Evolutionary conservation across 805 yeast genomes (phyloP), one percentile per base, ranked within the genome.

Genomic region (Saccharomycopsis malanga): DNA sequence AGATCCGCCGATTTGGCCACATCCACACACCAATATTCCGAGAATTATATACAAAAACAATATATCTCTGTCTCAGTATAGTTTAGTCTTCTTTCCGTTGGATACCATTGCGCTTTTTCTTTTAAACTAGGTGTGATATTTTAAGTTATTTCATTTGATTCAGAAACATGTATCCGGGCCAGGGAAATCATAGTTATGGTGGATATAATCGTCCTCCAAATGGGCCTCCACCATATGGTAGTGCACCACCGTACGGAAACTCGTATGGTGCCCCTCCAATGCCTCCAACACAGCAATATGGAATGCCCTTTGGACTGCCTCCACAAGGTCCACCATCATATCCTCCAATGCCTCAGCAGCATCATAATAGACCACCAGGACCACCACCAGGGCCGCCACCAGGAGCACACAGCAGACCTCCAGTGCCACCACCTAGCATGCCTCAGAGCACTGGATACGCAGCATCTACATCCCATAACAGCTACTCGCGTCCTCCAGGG

Each of bases 131-230:
- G n/a, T n/a, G n/a, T n/a, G n/a, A n/a, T 27, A 27, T 27, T 12
- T 27, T 7, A 27, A 27, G 30, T 9, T 7, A 27, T 12, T 27
- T 12, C 12, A 27, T 7, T 12, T 27, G 30, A 27, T n/a, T 14
- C 20, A 35, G 12, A 35, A 7, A 17, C n/a, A 41, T 41, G 44
- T 41, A 41, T 20, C 44, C 44, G 20, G 44, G 44, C 14, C 44
- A 41, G 20, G 44, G 44, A 10, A 36, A 36, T 18, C n/a, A 36
- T n/a, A 21, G 22, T 18, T 32, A 41, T 21, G 44, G 44, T 20
- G 17, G 36, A 5, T 24, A 29, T 27, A 27, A 27, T 27, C 12
- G 30, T 27, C 30, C 30, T 12, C 30, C 30, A 27, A 12, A 7
- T 27, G 12, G 12, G 12, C 12, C 30, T 27, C 12, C 30, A n/a